Base-by-base conservation (phyloP, 1,284 basidiomycete genomes). In the Cerrena zonata region DNA sequence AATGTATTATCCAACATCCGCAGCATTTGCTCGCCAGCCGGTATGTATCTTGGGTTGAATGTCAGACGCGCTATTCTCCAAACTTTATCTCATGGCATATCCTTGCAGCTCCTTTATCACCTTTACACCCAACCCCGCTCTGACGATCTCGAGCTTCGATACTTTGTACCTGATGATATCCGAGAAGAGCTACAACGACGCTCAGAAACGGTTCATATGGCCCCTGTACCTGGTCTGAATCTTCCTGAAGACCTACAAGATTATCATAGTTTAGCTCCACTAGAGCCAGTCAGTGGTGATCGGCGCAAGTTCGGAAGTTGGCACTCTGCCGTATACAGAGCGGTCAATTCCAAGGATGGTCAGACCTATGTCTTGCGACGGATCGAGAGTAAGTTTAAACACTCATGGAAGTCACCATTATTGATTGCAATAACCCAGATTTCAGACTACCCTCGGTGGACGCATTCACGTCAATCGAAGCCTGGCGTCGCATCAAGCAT, bases 171-270 rank as follows among this genome's bases (percentile, higher is more conserved):
- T 0, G 78, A 85, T 45, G 77, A 79, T 21, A 72, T 94, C 19
- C 85, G 91, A 12, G 85, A 94, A 56, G 80, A 84, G 34, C 72
- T 98, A 15, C 90, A 91, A 56, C 77, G 80, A 45, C 86, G 89
- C 38, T 86, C 90, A 27, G 93, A 97, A 65, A 81, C 82, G 5
- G 77, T 82, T 27, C 81, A 81, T 51, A 72, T 73, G 1, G 65
- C 70, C 3, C 68, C 72, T 12, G 62, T 67, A 7, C 61, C 69
- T 42, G 78, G 78, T 0, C 72, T 80, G 7, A 78, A 79, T 19
- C 74, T 96, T 5, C 94, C 94, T 0, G 86, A 91, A 22, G 91
- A 95, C 61, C 69, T 96, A 5, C 91, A 94, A 61, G 91, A 91
- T 1, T 97, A 97, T 63, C 92, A 97, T 65, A 85, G 87, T 0